Conservation (phyloP, 768 basidiomycete genomes). For the Kwoniella europaea region DNA sequence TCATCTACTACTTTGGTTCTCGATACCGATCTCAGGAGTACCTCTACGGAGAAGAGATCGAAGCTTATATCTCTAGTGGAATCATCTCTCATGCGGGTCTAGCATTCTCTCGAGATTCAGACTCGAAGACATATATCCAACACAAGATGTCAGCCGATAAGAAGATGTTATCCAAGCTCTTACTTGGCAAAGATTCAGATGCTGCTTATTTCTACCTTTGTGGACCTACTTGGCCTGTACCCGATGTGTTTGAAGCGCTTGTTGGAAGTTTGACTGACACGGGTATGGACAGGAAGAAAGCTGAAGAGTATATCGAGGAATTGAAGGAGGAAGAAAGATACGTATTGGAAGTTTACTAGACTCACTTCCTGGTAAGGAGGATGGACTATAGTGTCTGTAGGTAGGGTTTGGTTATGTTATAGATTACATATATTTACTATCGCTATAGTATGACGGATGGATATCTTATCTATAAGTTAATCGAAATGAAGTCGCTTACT, state of each 20-base stretch:
- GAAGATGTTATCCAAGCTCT: slow-evolving; percentile 72
- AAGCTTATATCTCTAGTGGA: slow-evolving; percentile 84
- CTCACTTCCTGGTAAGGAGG: neutral
- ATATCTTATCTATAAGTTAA: neutral
- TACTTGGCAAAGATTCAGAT: slow-evolving; percentile 63
- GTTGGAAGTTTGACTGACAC: slow-evolving; percentile 77
- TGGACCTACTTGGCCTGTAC: slow-evolving; percentile 99
- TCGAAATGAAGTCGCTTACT: neutral
- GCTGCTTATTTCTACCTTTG: slow-evolving; percentile 83
- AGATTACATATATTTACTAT: neutral
- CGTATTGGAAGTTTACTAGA: slow-evolving; percentile 78
- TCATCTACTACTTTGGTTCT: slow-evolving; percentile 98
- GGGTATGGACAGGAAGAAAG: slow-evolving; percentile 68
- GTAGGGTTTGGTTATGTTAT: neutral
- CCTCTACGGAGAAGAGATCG: slow-evolving; percentile 79
- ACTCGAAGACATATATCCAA: slow-evolving; percentile 95
- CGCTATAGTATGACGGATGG: neutral
- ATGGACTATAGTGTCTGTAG: neutral
- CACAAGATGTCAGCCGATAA: slow-evolving; percentile 96
- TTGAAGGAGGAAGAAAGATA: slow-evolving; percentile 91
- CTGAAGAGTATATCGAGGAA: slow-evolving; percentile 81
- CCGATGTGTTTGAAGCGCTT: slow-evolving; percentile 93
- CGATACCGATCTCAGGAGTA: slow-evolving; percentile 94
- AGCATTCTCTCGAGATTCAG: slow-evolving; percentile 93
- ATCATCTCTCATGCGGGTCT: slow-evolving; percentile 88